phyloP scores from a whole-genome alignment of 805 yeast genomes.

The Wickerhamomyces chaumierensis region DNA sequence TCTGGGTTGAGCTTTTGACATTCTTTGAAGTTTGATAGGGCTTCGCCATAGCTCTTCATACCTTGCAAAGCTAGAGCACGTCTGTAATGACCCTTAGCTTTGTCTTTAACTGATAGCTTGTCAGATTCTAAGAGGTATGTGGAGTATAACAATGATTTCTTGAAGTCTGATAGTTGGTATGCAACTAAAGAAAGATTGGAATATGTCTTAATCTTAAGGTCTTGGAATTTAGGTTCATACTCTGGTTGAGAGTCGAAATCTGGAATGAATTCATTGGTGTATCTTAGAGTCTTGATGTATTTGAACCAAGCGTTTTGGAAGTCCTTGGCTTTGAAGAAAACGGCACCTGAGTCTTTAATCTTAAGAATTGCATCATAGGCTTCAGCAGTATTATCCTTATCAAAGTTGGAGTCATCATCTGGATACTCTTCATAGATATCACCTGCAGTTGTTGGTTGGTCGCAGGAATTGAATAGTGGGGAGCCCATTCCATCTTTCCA shows the following conservation, averaged over 20 bases:
- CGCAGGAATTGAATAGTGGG: slow-evolving; percentile 51
- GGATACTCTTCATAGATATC: slow-evolving; percentile 72
- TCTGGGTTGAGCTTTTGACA: slow-evolving; percentile 34
- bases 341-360: slow-evolving; percentile 60
- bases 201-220: slow-evolving; percentile 28
- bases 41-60: slow-evolving; percentile 35
- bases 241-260: slow-evolving; percentile 52
- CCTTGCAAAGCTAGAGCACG: slow-evolving; percentile 35
- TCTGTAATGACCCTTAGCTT: slow-evolving; percentile 50
- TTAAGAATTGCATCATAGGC: slow-evolving; percentile 39
- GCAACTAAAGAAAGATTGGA: slow-evolving; percentile 47
- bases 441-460: slow-evolving; percentile 50
- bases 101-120: slow-evolving; percentile 25
- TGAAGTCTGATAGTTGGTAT: slow-evolving; percentile 36
- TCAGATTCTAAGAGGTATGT: slow-evolving; percentile 44
- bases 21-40: slow-evolving; percentile 32
- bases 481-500: slow-evolving; percentile 43
- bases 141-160: slow-evolving; percentile 42
- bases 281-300: slow-evolving; percentile 55
- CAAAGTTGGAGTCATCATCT: slow-evolving; percentile 54
- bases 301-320: slow-evolving; percentile 45
- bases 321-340: slow-evolving; percentile 43
- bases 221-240: slow-evolving; percentile 35
- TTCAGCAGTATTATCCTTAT: slow-evolving; percentile 40
- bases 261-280: slow-evolving; percentile 62